Conservation (phyloP, 2,329 filamentous ascomycete genomes). For the Paecilomyces dactylethromorphus region DNA sequence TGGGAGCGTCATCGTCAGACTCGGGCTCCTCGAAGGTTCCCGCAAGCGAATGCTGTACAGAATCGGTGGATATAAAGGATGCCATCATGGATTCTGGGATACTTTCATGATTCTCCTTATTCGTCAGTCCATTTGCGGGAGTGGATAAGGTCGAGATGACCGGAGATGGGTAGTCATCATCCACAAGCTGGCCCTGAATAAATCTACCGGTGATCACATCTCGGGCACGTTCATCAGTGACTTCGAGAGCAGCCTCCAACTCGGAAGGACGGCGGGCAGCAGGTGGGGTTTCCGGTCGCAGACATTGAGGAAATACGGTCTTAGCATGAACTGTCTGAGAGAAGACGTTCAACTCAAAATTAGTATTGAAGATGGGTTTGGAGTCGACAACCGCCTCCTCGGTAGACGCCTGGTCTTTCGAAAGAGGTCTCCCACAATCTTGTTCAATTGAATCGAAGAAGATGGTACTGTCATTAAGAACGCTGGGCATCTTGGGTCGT, state of each 20-base stretch:
- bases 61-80: slow-evolving; percentile 72
- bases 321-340: neutral
- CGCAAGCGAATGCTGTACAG: slow-evolving; percentile 65
- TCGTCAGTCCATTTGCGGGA: slow-evolving; percentile 49
- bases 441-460: slow-evolving; percentile 58
- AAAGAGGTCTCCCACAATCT: slow-evolving; percentile 13
- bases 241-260: slow-evolving; percentile 46
- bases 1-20: slow-evolving; percentile 79
- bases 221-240: slow-evolving; percentile 72
- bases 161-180: slow-evolving; percentile 84
- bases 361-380: neutral
- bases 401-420: neutral
- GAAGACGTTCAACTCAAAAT: neutral
- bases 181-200: slow-evolving; percentile 89
- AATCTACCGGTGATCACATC: slow-evolving; percentile 90
- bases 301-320: slow-evolving; percentile 16
- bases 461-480: slow-evolving; percentile 73
- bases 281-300: slow-evolving; percentile 30
- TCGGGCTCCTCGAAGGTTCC: slow-evolving; percentile 78
- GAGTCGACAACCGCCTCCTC: slow-evolving; percentile 18
- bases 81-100: slow-evolving; percentile 83
- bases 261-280: slow-evolving; percentile 37
- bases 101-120: slow-evolving; percentile 42
- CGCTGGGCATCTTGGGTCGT: slow-evolving; percentile 42
- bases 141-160: slow-evolving; percentile 56